Percentiles rank a stretch among this genome's conserved stretches.
Conservation (phyloP, 352 stramenopile species). For the Globisporangium abappressorium region DNA sequence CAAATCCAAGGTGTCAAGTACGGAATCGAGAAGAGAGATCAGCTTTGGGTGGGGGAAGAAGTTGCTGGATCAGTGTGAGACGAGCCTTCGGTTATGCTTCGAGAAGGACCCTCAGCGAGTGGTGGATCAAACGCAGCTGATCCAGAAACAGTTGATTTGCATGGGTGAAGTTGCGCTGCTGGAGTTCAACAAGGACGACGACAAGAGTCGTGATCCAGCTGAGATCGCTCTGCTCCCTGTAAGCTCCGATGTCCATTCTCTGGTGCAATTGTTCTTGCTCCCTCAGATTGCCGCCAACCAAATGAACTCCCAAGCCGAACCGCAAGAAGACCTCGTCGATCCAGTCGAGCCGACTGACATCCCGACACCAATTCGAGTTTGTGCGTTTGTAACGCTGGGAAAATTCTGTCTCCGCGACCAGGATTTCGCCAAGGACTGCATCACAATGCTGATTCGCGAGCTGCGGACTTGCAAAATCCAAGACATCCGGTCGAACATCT, state of each 20-base stretch:
- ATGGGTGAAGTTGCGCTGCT: conserved; percentile 78
- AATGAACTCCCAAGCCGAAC: conserved; percentile 13
- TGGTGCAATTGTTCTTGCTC: conserved; percentile 79
- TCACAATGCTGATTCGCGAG: conserved; percentile 95
- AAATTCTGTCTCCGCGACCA: conserved; percentile 96
- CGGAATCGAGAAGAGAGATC: conserved; percentile 51
- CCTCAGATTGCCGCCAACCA: conserved; percentile 47
- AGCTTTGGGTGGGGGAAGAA: conserved; percentile 69
- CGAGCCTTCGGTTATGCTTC: conserved; percentile 59
- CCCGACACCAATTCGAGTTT: conserved; percentile 82
- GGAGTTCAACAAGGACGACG: conserved; percentile 74
- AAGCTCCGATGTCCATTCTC: conserved; percentile 39
- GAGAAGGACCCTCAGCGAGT: conserved; percentile 51
- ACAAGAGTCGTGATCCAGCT: conserved; percentile 43
- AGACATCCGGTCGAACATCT: conserved; percentile 94
- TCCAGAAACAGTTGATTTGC: conserved; percentile 80
- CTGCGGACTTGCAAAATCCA: conserved; percentile 79
- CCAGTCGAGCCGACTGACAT: conserved; percentile 34
- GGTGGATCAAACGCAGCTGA: conserved; percentile 44
- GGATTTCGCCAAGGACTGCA: conserved; percentile 89
- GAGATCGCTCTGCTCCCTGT: conserved; percentile 55
- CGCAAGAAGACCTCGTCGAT: conserved; percentile 23
- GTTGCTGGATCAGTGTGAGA: conserved; percentile 59
- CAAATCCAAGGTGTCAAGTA: conserved; percentile 59
- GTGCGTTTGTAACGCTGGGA: conserved; percentile 92